Conservation (phyloP, 495 filamentous ascomycete species). For the Podospora conica region DNA sequence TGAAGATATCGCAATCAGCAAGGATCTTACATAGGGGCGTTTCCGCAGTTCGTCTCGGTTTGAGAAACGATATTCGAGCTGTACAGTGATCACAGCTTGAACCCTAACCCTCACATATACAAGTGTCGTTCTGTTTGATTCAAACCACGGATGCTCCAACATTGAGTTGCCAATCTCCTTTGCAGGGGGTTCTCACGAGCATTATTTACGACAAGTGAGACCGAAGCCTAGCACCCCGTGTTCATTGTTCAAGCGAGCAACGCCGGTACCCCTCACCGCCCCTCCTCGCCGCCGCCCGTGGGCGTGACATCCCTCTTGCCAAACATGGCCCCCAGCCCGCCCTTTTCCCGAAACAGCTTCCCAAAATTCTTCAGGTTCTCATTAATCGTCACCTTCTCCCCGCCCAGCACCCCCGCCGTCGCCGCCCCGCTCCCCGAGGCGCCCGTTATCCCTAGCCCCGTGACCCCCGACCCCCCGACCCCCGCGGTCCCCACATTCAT, state of each 20-base stretch:
- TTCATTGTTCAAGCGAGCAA: no score
- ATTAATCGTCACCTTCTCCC: constrained; percentile 64
- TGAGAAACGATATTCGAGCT: no score
- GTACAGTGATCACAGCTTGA: no score
- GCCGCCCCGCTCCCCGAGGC: constrained; percentile 18
- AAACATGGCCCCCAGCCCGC: constrained; percentile 72
- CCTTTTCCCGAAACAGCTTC: constrained; percentile 92
- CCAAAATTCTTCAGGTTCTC: constrained; percentile 93
- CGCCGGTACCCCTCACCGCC: background rate
- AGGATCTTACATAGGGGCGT: no score
- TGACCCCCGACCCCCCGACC: constrained; percentile 46
- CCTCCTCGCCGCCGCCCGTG: constrained; percentile 15
- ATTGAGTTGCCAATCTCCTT: background rate
- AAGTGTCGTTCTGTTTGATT: background rate
- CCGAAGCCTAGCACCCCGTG: background rate
- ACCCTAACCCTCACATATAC: background rate
- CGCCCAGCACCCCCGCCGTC: constrained; percentile 43
- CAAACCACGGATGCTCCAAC: background rate
- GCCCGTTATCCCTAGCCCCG: constrained; percentile 37
- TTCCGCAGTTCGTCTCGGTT: background rate
- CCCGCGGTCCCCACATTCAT: constrained; percentile 33
- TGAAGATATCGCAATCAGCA: no score
- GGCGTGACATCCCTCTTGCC: constrained; percentile 42
- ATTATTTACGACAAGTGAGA: background rate
- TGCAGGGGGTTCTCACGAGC: background rate